Percentiles rank a stretch among this genome's conserved stretches.
These are phyloP conservation scores for Penicillium verrucosum DNA, from an alignment of 2,329 filamentous ascomycete species.

Conservation along the genomic window DNA sequence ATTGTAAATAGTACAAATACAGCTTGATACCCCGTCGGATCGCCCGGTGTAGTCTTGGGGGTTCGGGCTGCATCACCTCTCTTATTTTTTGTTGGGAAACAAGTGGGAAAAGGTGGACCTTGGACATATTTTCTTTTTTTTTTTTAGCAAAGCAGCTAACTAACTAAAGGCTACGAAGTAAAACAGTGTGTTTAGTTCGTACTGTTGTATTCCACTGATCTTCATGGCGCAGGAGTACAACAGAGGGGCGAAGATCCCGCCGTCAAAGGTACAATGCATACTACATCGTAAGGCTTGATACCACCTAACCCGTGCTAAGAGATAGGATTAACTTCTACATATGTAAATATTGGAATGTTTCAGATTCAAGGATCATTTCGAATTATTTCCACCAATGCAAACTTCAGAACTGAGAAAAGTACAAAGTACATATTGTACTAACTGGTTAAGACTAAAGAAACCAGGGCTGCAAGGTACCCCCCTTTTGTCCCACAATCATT, in stretches of 20 bases:
- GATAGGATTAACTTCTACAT: neutral
- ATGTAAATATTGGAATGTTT: neutral
- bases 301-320: neutral
- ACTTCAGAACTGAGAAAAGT: neutral
- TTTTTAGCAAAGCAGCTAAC: neutral
- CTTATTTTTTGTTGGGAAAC: conserved; percentile 6
- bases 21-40: conserved; percentile 1
- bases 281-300: neutral
- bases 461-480: neutral
- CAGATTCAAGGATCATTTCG: neutral
- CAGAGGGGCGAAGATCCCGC: neutral
- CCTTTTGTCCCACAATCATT: conserved; percentile 1
- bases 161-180: neutral
- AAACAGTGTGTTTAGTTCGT: neutral
- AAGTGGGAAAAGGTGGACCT: conserved; percentile 18
- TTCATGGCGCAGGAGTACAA: conserved; percentile 4
- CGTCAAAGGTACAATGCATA: neutral
- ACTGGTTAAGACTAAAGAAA: neutral
- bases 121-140: neutral
- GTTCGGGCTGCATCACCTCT: neutral
- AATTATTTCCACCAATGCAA: neutral
- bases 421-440: neutral
- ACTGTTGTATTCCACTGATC: conserved; percentile 7
- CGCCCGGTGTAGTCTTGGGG: neutral
- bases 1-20: neutral